A percentile compares a stretch with the other conserved stretches of the same genome.
phyloP scores from a whole-genome alignment of 2,329 filamentous ascomycete genomes.

The Penicillium brasilianum region DNA sequence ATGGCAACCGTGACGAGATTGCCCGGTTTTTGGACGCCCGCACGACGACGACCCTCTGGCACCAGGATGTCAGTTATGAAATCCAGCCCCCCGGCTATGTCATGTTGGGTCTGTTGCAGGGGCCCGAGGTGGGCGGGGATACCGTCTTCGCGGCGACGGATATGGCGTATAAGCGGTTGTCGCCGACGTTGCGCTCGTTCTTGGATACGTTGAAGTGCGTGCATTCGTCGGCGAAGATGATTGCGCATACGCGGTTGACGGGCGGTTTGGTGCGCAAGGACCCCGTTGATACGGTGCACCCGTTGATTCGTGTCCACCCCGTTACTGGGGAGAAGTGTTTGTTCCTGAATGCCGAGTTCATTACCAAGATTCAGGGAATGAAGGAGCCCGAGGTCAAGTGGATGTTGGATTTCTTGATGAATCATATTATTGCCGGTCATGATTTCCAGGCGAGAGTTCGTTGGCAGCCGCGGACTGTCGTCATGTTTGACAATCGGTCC shows the following conservation, averaged over 20 bases:
- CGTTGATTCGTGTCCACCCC: slow-evolving; percentile 54
- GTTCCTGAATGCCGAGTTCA: slow-evolving; percentile 57
- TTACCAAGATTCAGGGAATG: slow-evolving; percentile 53
- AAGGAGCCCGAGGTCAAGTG: slow-evolving; percentile 54
- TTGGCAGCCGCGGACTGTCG: slow-evolving; percentile 57
- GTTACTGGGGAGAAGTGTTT: slow-evolving; percentile 56
- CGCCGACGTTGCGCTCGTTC: slow-evolving; percentile 55
- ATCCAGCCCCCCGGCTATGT: slow-evolving; percentile 55
- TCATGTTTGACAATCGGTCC: slow-evolving; percentile 57
- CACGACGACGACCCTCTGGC: slow-evolving; percentile 55
- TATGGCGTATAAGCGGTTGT: slow-evolving; percentile 54
- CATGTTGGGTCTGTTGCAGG: slow-evolving; percentile 55
- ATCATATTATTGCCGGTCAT: slow-evolving; percentile 54
- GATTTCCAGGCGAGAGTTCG: slow-evolving; percentile 55
- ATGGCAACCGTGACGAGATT: slow-evolving; percentile 52
- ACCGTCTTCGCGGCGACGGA: slow-evolving; percentile 54
- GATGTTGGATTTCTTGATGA: slow-evolving; percentile 55
- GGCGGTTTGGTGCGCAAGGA: slow-evolving; percentile 53
- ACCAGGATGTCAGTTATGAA: slow-evolving; percentile 57
- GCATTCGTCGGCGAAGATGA: slow-evolving; percentile 53
- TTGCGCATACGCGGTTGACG: slow-evolving; percentile 47
- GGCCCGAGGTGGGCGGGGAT: slow-evolving; percentile 57
- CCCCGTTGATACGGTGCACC: slow-evolving; percentile 52
- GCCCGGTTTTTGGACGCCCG: slow-evolving; percentile 49
- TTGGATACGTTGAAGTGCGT: slow-evolving; percentile 43